phyloP scores from a whole-genome alignment of 768 basidiomycete species.

The Lyophyllum shimeji region DNA sequence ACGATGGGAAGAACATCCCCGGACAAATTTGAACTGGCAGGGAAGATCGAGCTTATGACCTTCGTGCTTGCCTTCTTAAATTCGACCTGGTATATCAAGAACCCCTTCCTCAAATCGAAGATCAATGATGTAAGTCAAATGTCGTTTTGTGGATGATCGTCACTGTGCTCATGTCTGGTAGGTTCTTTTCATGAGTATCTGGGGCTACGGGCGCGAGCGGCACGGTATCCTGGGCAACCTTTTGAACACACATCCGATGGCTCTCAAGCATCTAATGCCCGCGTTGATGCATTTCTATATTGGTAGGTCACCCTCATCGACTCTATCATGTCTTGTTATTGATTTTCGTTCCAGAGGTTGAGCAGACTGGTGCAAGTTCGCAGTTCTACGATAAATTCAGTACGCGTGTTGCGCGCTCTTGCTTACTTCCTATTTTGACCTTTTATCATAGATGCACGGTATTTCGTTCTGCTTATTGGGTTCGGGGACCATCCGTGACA shows the following conservation, averaged over 20 bases:
- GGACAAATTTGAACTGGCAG: constrained; percentile 78
- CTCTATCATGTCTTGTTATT: not conserved
- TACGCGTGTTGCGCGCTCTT: constrained; percentile 39
- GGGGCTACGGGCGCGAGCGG: constrained; percentile 63
- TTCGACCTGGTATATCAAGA: constrained; percentile 98
- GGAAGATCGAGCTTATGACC: constrained; percentile 82
- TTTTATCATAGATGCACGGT: constrained; percentile 15
- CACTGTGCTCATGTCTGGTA: constrained; percentile 25
- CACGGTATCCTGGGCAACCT: constrained; percentile 77
- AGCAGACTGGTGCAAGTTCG: constrained; percentile 94
- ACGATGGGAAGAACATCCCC: constrained; percentile 49
- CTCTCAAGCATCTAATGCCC: constrained; percentile 86
- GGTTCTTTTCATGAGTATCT: constrained; percentile 74
- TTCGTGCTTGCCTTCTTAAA: constrained; percentile 91
- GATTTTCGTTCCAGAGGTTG: constrained; percentile 67
- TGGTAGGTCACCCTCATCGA: constrained; percentile 46
- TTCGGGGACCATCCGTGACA: not conserved
- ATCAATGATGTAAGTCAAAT: constrained; percentile 78
- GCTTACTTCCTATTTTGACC: not conserved
- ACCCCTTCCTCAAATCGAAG: constrained; percentile 95
- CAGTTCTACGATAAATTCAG: constrained; percentile 99
- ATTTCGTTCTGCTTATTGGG: not conserved
- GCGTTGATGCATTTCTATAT: constrained; percentile 94
- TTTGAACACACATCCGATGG: constrained; percentile 83
- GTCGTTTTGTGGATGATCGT: not conserved